Evolutionary conservation across 345 rosid genomes (phyloP).

Genomic region (Eutrema yunnanense): DNA sequence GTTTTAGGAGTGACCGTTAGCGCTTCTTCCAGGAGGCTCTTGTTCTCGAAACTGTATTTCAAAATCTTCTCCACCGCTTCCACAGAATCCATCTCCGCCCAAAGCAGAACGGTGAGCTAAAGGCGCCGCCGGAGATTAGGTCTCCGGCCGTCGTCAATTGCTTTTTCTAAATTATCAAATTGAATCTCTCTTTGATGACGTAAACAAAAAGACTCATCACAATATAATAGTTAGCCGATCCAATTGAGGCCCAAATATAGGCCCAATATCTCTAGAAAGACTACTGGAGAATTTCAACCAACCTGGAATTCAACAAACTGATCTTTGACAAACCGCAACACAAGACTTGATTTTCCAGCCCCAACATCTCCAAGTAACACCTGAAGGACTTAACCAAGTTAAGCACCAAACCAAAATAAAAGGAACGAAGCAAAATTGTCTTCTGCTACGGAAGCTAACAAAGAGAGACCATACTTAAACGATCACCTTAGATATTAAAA

Average conservation of each 20-base stretch:
- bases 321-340: slow-evolving; percentile 53
- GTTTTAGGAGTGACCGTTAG: neutral
- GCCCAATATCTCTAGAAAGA: neutral
- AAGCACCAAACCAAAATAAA: neutral
- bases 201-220: too few relatives aligned
- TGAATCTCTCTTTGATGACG: neutral
- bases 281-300: neutral
- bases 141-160: neutral
- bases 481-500: neutral
- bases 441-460: neutral
- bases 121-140: too few relatives aligned
- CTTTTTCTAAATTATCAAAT: neutral
- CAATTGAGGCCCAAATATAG: neutral
- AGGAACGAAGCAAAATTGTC: neutral
- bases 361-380: slow-evolving; percentile 67
- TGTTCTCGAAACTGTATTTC: slow-evolving; percentile 34
- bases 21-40: slow-evolving; percentile 14
- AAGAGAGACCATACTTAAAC: neutral
- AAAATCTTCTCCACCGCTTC: slow-evolving; percentile 41
- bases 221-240: neutral
- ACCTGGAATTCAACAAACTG: slow-evolving; percentile 63
- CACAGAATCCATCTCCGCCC: too few relatives aligned
- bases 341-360: slow-evolving; percentile 55
- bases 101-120: too few relatives aligned
- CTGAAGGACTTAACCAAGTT: slow-evolving; percentile 25